These are phyloP conservation scores for Phycomyces blakesleeanus DNA, from an alignment of 192 early-diverging fungal genomes.

Conservation along the genomic window DNA sequence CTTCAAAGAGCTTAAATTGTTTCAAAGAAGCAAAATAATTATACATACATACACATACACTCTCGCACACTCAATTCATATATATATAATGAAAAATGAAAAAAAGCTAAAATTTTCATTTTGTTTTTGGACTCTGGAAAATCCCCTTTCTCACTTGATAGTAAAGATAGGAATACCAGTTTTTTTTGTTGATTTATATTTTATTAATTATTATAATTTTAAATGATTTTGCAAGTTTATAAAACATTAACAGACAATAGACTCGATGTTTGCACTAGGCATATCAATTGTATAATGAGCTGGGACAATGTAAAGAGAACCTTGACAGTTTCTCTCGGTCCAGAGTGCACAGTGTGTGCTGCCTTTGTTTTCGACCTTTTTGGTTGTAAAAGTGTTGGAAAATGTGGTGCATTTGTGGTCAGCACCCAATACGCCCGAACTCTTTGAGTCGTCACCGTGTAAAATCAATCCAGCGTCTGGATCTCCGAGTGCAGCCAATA, in stretches of 20 bases:
- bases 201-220: neutral
- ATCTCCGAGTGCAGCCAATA: constrained; percentile 8
- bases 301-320: constrained; percentile 14
- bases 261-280: constrained; percentile 11
- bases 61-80: too few relatives aligned
- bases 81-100: too few relatives aligned
- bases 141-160: too few relatives aligned
- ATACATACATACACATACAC: too few relatives aligned
- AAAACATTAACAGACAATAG: constrained; percentile 21
- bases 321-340: constrained; percentile 17
- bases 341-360: constrained; percentile 15
- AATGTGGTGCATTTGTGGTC: constrained; percentile 16
- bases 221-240: neutral
- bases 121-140: too few relatives aligned
- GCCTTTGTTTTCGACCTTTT: constrained; percentile 12
- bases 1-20: neutral
- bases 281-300: constrained; percentile 21
- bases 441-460: neutral
- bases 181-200: neutral
- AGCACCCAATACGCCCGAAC: constrained; percentile 12
- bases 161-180: neutral
- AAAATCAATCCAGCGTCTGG: constrained; percentile 3
- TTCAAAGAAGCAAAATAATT: too few relatives aligned
- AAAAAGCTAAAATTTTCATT: too few relatives aligned
- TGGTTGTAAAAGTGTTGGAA: constrained; percentile 11